Base-by-base conservation (phyloP, 345 rosid genomes). In the Salix koriyanagi region DNA sequence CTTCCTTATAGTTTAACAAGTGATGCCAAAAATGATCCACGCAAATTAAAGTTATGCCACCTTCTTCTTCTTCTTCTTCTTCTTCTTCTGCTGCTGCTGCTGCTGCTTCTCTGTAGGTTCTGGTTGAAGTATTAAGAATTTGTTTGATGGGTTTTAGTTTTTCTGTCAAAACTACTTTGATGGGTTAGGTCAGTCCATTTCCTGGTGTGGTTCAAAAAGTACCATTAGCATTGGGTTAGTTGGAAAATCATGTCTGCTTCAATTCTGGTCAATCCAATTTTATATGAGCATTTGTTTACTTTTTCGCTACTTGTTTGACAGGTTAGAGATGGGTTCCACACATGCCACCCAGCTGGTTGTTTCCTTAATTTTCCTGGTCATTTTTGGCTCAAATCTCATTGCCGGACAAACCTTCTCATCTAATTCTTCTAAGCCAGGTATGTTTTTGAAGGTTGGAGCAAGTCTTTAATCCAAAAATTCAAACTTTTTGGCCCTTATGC, bases 321-420 rank as follows among this genome's bases (percentile, higher is more conserved):
- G 85, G 81, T 71, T 60, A 74, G 64, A 28, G 58, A 85, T 86
- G 89, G 87, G 72, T 30, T 44, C 72, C 71, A 44, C 64, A 23
- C 64, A 18, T 39, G 48, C 68, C 61, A 73, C 18, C 25, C 71
- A 18, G 60, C n/a, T 65, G 62, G 78, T 52, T 73, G 16, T 76
- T 30, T 66, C 67, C 65, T 14, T 82, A 19, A 69, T 73, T 26
- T 56, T 83, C 72, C 26, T 70, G 82, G 46, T 77, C 74, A 54
- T 85, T 60, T 67, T 81, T 9, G 50, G 75, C 30, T 70, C 78
- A 28, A 70, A 77, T 65, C 37, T 52, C 39, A 15, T 71, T 36
- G 50, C 83, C 10, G 88, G 70, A 13, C 75, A 70, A 65, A 41
- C 42, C 8, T 23, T 11, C 23, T 46, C 73, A 16, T 58, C 77